Evolutionary conservation across 108 stramenopile genomes (phyloP), one percentile per base, ranked within the genome.

Genomic region (Phaeodactylum tricornutum): DNA sequence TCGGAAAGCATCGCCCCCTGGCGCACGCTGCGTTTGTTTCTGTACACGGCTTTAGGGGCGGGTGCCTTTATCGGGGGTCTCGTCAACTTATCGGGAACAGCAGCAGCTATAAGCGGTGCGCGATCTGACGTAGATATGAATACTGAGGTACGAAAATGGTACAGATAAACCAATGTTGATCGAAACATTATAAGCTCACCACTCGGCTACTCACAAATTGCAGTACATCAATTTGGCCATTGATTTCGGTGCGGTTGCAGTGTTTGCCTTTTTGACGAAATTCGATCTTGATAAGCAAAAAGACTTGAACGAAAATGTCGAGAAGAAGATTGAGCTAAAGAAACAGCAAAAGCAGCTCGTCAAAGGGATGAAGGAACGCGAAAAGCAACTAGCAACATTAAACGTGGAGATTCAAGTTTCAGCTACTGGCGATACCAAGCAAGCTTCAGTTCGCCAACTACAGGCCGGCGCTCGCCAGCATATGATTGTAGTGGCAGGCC

Each of bases 1-100:
- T 39, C 79, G 6, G 87, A 89, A 62, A 69, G 67, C 3, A 87
- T 87, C 35, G 86, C 86, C 12, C 86, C 86, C 15, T 89, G 81
- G 77, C 71, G 88, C 36, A 77, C 79, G 1, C 38, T 87, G 25
- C 76, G 86, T 14, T 50, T 87, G 22, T 87, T 82, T 48, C 26
- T 79, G 19, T 87, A 87, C 49, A 66, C 56, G 29, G 37, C 86
- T 3, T 55, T 72, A 16, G 86, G 76, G n/a, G 64, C 65, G 23
- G 86, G 86, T 16, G 86, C 86, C 0, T 55, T 69, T 38, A 37
- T 87, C 33, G 86, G 86, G 28, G 79, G 80, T 26, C 54, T 87
- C 30, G 78, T 87, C 40, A 83, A 77, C 25, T 33, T 67, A 16
- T 42, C 63, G 17, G 79, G 77, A 15, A 71, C 75, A 0, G 50